A percentile compares a stretch with the other conserved stretches of the same genome.
These are phyloP conservation scores for Leccinum barrowsii DNA, from an alignment of 768 basidiomycete species.

Conservation along the genomic window DNA sequence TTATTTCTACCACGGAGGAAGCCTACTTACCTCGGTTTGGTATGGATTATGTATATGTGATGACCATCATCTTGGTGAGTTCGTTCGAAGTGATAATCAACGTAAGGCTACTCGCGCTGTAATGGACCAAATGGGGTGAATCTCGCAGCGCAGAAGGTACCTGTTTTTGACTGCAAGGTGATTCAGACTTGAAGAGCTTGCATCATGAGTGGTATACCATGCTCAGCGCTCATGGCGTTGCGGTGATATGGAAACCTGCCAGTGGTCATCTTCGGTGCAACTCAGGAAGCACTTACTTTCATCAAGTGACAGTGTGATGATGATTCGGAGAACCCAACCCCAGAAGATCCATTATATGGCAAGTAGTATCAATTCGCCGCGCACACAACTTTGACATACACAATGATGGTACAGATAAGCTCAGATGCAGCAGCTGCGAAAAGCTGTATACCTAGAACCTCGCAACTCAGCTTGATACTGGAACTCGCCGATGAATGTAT, in stretches of 20 bases:
- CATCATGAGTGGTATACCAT: slow-evolving; percentile 8
- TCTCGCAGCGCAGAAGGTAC: slow-evolving; percentile 23
- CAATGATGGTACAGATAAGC: not conserved
- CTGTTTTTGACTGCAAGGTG: slow-evolving; percentile 6
- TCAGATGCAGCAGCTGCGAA: not conserved
- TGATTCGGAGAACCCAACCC: too few relatives aligned
- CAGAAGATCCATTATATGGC: not conserved
- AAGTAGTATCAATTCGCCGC: not conserved
- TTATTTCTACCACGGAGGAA: slow-evolving; percentile 35
- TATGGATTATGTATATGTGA: too few relatives aligned
- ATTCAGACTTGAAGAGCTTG: slow-evolving; percentile 20
- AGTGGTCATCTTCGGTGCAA: not conserved
- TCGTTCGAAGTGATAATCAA: not conserved
- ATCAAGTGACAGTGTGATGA: not conserved
- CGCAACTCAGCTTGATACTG: not conserved
- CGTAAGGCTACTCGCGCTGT: slow-evolving; percentile 34
- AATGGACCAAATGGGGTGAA: slow-evolving; percentile 32
- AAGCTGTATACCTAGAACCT: not conserved
- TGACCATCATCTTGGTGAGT: too few relatives aligned
- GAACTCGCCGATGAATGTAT: not conserved
- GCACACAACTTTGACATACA: not conserved
- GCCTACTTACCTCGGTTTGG: too few relatives aligned
- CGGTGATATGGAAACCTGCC: not conserved
- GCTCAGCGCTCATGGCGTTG: not conserved
- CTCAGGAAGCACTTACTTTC: not conserved